Evolutionary conservation across 805 yeast species (phyloP).

Genomic region (Kluyveromyces dobzhanskii): DNA sequence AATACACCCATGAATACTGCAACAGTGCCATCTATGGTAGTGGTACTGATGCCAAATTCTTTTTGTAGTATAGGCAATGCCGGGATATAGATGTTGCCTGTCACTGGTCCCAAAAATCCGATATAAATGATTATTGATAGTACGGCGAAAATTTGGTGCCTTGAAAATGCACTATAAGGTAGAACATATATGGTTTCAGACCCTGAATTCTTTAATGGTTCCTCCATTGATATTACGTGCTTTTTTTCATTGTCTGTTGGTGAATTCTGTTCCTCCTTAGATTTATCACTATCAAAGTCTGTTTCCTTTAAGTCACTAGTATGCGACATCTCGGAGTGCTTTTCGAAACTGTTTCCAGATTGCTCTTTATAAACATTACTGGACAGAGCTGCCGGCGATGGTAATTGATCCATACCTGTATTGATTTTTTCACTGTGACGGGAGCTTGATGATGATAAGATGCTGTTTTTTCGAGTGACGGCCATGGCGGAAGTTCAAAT

Average conservation of each 20-base stretch:
- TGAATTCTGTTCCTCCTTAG: neutral
- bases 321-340: neutral
- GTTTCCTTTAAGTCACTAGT: neutral
- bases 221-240: neutral
- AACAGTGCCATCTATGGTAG: slow-evolving; percentile 46
- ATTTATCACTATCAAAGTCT: slow-evolving; percentile 1
- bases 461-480: neutral
- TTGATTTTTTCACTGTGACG: neutral
- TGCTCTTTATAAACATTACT: neutral
- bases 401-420: neutral
- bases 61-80: slow-evolving; percentile 38
- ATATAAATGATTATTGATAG: slow-evolving; percentile 37
- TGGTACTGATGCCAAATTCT: slow-evolving; percentile 33
- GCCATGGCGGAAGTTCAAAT: too few relatives aligned
- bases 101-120: slow-evolving; percentile 48
- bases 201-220: slow-evolving; percentile 1
- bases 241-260: neutral
- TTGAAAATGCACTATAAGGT: slow-evolving; percentile 31
- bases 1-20: slow-evolving; percentile 50
- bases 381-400: neutral
- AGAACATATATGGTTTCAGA: slow-evolving; percentile 1
- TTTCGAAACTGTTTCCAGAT: neutral
- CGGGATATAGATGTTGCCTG: slow-evolving; percentile 52
- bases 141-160: slow-evolving; percentile 27
- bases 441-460: neutral